Evolutionary conservation across 306 rosid species (phyloP).

Genomic region (Clitoria ternatea): DNA sequence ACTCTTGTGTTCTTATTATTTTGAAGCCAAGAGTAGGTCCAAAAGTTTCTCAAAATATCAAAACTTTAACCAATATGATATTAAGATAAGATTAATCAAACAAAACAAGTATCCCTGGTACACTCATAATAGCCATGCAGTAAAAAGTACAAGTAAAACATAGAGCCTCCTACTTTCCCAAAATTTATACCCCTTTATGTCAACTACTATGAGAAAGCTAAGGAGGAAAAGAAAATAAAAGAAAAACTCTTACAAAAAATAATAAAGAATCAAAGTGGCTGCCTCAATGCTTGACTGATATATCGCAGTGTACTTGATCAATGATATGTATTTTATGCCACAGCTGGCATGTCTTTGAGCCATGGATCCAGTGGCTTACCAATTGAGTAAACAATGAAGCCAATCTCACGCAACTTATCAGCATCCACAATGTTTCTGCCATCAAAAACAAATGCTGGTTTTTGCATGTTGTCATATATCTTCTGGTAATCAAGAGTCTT

Average conservation of each 20-base stretch:
- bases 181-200: conserved; percentile 34
- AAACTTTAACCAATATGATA: conserved; percentile 22
- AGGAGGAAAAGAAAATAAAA: conserved; percentile 28
- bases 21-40: neutral
- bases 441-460: conserved; percentile 87
- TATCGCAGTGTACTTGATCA: conserved; percentile 24
- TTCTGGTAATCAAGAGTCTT: conserved; percentile 78
- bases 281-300: conserved; percentile 28
- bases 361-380: conserved; percentile 95
- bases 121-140: conserved; percentile 33
- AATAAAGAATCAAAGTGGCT: conserved; percentile 45
- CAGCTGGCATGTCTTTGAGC: conserved; percentile 96
- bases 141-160: conserved; percentile 41
- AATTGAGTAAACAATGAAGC: conserved; percentile 87
- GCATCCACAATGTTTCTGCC: conserved; percentile 75
- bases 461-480: conserved; percentile 85
- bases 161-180: conserved; percentile 44
- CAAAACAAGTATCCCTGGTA: conserved; percentile 42
- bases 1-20: neutral
- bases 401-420: conserved; percentile 69
- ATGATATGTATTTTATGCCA: conserved; percentile 53
- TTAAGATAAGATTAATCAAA: conserved; percentile 31
- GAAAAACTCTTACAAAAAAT: conserved; percentile 33
- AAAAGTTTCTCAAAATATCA: conserved; percentile 10
- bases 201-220: conserved; percentile 39